These are phyloP conservation scores for Pinguiococcus pyrenoidosus DNA, from an alignment of 108 stramenopile genomes.

Conservation along the genomic window DNA sequence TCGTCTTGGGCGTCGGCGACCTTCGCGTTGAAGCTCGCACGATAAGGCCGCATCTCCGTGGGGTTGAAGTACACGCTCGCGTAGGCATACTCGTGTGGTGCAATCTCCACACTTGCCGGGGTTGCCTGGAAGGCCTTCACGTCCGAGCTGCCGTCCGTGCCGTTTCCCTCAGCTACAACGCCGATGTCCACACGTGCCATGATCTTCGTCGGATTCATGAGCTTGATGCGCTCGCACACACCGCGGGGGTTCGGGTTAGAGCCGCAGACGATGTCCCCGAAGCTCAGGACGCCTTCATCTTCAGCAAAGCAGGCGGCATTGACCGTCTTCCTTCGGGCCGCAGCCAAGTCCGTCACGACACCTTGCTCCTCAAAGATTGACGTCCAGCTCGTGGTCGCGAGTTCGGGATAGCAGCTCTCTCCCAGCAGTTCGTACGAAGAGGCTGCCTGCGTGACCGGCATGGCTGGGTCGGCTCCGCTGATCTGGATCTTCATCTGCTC, in stretches of 20 bases:
- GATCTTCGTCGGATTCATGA: constrained; percentile 44
- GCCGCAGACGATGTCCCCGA: constrained; percentile 24
- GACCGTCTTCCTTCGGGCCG: constrained; percentile 12
- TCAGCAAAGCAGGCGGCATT: constrained; percentile 14
- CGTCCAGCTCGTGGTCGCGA: constrained; percentile 18
- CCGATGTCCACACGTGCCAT: background rate
- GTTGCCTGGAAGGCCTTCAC: constrained; percentile 32
- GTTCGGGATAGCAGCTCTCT: constrained; percentile 35
- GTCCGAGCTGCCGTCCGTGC: background rate
- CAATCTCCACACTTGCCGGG: constrained; percentile 36
- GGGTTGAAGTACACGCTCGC: constrained; percentile 45
- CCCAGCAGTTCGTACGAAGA: constrained; percentile 35
- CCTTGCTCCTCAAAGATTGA: constrained; percentile 46
- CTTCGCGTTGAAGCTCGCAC: constrained; percentile 29
- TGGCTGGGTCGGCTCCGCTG: constrained; percentile 16
- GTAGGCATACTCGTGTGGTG: constrained; percentile 47
- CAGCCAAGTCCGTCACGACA: constrained; percentile 28
- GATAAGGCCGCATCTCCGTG: constrained; percentile 34
- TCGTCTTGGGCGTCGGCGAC: constrained; percentile 22
- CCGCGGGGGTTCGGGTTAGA: background rate
- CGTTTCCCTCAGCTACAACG: constrained; percentile 3
- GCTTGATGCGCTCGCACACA: constrained; percentile 38
- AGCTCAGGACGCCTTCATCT: constrained; percentile 27
- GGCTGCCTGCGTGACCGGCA: background rate
- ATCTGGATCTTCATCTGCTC: constrained; percentile 8